Base-by-base conservation (phyloP, 2,329 filamentous ascomycete genomes). In the Stylonectria norvegica region DNA sequence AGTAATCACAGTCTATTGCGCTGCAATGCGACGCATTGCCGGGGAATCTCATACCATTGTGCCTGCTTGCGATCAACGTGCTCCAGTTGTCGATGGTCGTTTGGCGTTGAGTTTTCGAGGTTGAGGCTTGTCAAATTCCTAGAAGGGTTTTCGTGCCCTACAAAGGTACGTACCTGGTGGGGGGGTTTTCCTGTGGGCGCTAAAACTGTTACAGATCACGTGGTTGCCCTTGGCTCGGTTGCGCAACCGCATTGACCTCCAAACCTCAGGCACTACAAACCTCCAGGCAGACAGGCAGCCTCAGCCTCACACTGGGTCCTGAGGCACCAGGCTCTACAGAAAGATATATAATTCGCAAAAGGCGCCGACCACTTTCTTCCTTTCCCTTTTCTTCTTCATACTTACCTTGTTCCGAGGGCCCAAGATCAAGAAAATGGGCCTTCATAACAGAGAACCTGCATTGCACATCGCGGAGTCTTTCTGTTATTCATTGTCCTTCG, bases 401-500 rank as follows among this genome's bases (percentile, higher is more conserved):
- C 72, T 75, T 75, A 75, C 71, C 71, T 75, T 75, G 66, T 66
- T 65, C 59, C 60, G 64, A 62, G 53, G 43, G 53, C 45, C 55
- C 63, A 61, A 60, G 71, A 58, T 75, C 71, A 74, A 57, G 69
- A 71, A 63, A 63, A 52, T 63, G 58, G 55, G 52, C 43, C 47
- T 55, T 63, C 63, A 73, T 65, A 57, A 53, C 59, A 65, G 67
- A 62, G 67, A 64, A 65, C 70, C 72, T 75, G 71, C 72, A 75
- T 75, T 73, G 72, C 71, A 76, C 72, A 71, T 56, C 71, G 72
- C 67, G 72, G 72, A 64, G 69, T 71, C 64, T 57, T 60, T 66
- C 64, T 58, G 58, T 55, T 40, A 65, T 73, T 64, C 63, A 73
- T 72, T 74, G 70, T 68, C 69, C 69, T 74, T 74, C 68, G 71